Conservation (phyloP, 148 eudicot genomes). For the Pharnaceum exiguum region DNA sequence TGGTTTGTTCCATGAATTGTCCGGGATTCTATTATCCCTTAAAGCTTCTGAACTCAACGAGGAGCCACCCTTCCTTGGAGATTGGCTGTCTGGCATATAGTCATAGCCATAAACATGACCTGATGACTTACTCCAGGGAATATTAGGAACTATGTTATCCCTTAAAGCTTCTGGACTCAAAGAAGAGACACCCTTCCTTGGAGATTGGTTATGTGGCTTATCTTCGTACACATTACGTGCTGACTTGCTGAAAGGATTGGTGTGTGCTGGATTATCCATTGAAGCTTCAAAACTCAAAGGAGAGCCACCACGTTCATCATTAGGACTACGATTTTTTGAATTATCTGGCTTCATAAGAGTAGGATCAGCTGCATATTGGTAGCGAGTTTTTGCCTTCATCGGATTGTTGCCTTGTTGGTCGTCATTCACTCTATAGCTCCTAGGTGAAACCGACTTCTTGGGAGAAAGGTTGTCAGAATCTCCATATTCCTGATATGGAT, state of each 20-base stretch:
- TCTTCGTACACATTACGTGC: no score
- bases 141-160: background rate
- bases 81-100: background rate
- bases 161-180: background rate
- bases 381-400: background rate
- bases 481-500: no score
- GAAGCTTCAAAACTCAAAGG: background rate
- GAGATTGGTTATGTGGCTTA: no score
- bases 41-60: background rate
- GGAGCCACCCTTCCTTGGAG: background rate
- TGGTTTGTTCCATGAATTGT: conserved; percentile 4
- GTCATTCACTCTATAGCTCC: background rate
- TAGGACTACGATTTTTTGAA: conserved; percentile 1
- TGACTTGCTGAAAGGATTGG: background rate
- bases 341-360: background rate
- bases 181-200: conserved; percentile 1
- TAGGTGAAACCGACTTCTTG: no score
- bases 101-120: background rate
- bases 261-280: background rate
- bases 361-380: background rate
- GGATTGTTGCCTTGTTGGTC: background rate
- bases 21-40: background rate
- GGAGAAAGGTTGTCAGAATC: no score
- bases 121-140: background rate
- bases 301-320: conserved; percentile 9